Conservation (phyloP, 192 early-diverging fungal genomes). For the Diversispora epigaea region DNA sequence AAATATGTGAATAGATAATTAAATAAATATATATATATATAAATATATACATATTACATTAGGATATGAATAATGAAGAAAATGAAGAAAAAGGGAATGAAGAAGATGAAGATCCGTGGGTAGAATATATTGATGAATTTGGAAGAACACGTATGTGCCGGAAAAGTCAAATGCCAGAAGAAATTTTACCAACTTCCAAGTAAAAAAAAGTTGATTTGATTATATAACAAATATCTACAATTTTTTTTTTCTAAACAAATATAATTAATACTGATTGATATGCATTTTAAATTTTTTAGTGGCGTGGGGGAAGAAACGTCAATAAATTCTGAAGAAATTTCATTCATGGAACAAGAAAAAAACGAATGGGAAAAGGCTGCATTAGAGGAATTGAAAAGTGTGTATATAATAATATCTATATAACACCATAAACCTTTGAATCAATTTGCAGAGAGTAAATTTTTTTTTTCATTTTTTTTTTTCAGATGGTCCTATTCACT, state of each 20-base stretch:
- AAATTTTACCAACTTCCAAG: slow-evolving; percentile 10
- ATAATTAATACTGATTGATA: too few relatives aligned
- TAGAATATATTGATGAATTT: slow-evolving; percentile 75
- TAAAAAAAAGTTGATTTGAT: neutral
- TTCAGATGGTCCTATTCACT: slow-evolving; percentile 4
- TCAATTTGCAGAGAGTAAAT: neutral
- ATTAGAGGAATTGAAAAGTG: slow-evolving; percentile 2
- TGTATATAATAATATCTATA: neutral
- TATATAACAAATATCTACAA: too few relatives aligned
- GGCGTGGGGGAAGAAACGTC: slow-evolving; percentile 33
- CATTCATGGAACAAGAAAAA: slow-evolving; percentile 15
- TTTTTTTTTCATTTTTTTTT: too few relatives aligned
- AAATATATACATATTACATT: neutral
- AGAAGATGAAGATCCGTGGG: slow-evolving; percentile 66
- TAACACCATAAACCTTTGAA: neutral
- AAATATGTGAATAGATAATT: too few relatives aligned
- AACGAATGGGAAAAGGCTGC: slow-evolving; percentile 25
- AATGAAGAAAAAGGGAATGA: slow-evolving; percentile 28
- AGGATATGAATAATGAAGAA: neutral
- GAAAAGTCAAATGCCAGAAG: slow-evolving; percentile 51
- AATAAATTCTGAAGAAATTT: neutral
- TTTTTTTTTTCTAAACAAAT: too few relatives aligned
- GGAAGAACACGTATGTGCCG: slow-evolving; percentile 65
- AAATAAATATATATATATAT: neutral
- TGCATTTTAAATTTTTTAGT: slow-evolving; percentile 3